phyloP scores from a whole-genome alignment of 1,284 basidiomycete species.

The Ceratobasidium sp. region DNA sequence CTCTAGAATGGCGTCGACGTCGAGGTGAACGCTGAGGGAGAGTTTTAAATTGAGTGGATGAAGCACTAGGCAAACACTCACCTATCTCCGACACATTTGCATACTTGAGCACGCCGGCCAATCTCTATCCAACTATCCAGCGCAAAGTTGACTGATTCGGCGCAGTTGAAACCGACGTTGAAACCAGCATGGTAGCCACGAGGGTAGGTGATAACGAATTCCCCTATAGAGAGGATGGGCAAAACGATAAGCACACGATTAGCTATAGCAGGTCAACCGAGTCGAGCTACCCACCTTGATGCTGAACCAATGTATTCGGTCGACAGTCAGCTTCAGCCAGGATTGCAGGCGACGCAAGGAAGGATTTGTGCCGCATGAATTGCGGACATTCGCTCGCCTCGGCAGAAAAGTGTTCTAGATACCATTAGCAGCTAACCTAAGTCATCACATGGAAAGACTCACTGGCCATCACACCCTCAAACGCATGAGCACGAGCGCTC shows the following conservation, averaged over 20 bases:
- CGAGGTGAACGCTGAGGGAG: slow-evolving; percentile 82
- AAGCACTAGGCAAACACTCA: slow-evolving; percentile 56
- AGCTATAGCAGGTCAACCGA: background rate
- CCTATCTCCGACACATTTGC: slow-evolving; percentile 88
- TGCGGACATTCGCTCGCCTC: slow-evolving; percentile 89
- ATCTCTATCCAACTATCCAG: slow-evolving; percentile 95
- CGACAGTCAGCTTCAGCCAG: slow-evolving; percentile 85
- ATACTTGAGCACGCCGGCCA: slow-evolving; percentile 85
- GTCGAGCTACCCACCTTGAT: slow-evolving; percentile 60
- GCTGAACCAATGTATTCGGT: slow-evolving; percentile 93
- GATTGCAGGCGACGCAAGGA: slow-evolving; percentile 89
- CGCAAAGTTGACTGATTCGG: slow-evolving; percentile 98
- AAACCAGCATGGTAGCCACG: slow-evolving; percentile 96
- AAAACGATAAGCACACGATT: background rate
- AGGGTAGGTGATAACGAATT: slow-evolving; percentile 97
- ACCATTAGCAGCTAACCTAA: background rate
- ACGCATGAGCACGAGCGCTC: slow-evolving; percentile 80
- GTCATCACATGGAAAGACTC: slow-evolving; percentile 52
- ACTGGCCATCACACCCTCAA: slow-evolving; percentile 89
- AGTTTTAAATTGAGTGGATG: background rate
- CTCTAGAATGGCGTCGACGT: slow-evolving; percentile 85
- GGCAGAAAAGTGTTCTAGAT: slow-evolving; percentile 85
- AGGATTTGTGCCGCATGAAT: slow-evolving; percentile 97
- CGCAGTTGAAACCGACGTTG: slow-evolving; percentile 97
- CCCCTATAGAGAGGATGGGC: slow-evolving; percentile 68